Conservation (phyloP, 805 yeast genomes). For the Huiozyma sinensis region DNA sequence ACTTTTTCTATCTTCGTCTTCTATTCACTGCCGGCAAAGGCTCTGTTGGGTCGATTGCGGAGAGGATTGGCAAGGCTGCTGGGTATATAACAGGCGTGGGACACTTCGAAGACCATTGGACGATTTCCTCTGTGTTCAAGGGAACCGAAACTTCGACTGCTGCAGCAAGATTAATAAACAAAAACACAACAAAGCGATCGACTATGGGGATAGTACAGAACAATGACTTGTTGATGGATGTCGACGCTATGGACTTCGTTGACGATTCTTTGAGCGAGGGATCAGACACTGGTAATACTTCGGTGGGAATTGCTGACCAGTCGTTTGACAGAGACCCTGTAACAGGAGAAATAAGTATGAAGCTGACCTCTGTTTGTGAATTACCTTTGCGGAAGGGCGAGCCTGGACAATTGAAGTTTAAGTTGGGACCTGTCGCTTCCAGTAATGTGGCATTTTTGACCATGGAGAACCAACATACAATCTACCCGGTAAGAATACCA, state of each 20-base stretch:
- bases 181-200: too few species aligned
- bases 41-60: too few species aligned
- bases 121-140: too few species aligned
- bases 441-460: constrained; percentile 34
- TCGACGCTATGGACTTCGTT: constrained; percentile 18
- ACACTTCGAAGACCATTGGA: too few species aligned
- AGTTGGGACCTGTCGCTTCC: constrained; percentile 35
- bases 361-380: constrained; percentile 8
- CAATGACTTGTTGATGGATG: constrained; percentile 18
- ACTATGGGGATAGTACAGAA: neutral
- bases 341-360: constrained; percentile 16
- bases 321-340: constrained; percentile 9
- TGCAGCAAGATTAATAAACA: too few species aligned
- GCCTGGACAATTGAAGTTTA: constrained; percentile 30
- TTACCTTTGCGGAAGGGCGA: constrained; percentile 10
- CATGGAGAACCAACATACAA: constrained; percentile 31
- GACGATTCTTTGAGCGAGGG: constrained; percentile 4
- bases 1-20: too few species aligned
- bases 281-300: constrained; percentile 8
- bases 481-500: constrained; percentile 33
- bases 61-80: too few species aligned
- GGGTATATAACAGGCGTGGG: too few species aligned
- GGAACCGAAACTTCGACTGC: too few species aligned
- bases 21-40: too few species aligned
- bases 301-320: constrained; percentile 1